Evolutionary conservation across 768 basidiomycete species (phyloP), one percentile per base, ranked within the genome.

Genomic region (Russula griseocarnosa): DNA sequence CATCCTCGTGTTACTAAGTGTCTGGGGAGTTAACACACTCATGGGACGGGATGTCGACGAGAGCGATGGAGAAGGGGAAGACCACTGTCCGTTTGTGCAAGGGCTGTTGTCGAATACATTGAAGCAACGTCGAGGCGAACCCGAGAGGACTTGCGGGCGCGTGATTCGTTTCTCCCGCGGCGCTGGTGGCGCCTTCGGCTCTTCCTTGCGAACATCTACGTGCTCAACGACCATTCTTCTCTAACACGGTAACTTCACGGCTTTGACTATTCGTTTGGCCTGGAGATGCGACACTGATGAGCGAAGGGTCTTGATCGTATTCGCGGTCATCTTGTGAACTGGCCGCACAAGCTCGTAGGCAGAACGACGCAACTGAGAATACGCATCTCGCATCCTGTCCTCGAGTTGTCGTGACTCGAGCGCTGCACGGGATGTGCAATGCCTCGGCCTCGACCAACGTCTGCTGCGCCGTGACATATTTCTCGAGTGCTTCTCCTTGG

Each of bases 221-320:
- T 90, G 88, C 69, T 95, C 93, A 9, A 94, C 87, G 58, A 93
- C 90, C 81, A 94, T 86, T 3, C 92, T 91, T 94, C 74, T 93
- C 88, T 24, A 95, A 82, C 11, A 94, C 77, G 0, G 91, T 90
- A 16, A 91, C 80, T 60, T 93, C 88, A 38, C 88, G 82, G 46
- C 85, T 85, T 59, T 84, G 81, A 24, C 77, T 79, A 34, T 74
- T 76, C 46, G 70, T 42, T 5, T 75, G 61, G 16, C 75, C 72
- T 5, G 81, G 10, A 71, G 61, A 18, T 71, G 70, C 32, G 72
- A 38, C 7, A 73, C 62, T 13, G 70, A 62, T 8, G 81, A 77
- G 40, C 78, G 77, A 30, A 85, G 83, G 28, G 86, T 80, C 71
- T 84, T 89, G 73, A 91, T 86, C 58, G 88, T 54, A 92, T 82